A percentile compares a stretch with the other conserved stretches of the same genome.
These are phyloP conservation scores for Vaccinium macrocarpon DNA, from an alignment of 148 eudicot species.

Conservation along the genomic window DNA sequence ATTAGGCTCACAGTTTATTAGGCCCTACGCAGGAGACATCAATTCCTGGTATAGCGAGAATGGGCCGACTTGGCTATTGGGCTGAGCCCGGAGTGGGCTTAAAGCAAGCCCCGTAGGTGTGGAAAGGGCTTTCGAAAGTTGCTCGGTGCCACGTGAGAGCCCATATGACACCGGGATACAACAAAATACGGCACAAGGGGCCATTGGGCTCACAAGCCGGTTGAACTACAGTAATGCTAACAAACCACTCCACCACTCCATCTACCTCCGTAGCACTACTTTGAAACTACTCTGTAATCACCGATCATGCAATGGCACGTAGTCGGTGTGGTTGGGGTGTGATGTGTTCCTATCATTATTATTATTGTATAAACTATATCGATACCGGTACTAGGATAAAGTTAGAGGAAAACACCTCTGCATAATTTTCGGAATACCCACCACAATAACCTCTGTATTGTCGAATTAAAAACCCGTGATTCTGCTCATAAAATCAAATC, in stretches of 20 bases:
- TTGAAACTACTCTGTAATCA: too few relatives aligned
- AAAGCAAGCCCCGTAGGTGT: neutral
- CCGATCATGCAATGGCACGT: too few relatives aligned
- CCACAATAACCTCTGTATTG: neutral
- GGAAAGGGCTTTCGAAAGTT: neutral
- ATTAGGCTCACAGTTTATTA: neutral
- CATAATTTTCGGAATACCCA: neutral
- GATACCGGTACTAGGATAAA: too few relatives aligned
- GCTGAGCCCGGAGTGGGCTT: neutral
- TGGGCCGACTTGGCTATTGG: neutral
- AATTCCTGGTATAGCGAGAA: neutral
- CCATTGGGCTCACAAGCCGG: too few relatives aligned
- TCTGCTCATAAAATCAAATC: neutral
- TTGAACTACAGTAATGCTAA: too few relatives aligned
- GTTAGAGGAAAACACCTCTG: neutral
- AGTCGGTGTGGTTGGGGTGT: too few relatives aligned
- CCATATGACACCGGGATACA: neutral
- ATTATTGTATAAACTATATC: too few relatives aligned
- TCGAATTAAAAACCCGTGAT: neutral
- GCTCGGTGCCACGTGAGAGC: neutral
- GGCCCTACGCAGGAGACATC: neutral
- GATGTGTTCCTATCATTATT: too few relatives aligned
- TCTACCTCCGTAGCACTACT: too few relatives aligned
- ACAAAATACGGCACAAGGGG: too few relatives aligned
- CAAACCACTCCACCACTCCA: too few relatives aligned